Evolutionary conservation across 257 asterid species (phyloP).

Genomic region (Ajuga chamaepitys): DNA sequence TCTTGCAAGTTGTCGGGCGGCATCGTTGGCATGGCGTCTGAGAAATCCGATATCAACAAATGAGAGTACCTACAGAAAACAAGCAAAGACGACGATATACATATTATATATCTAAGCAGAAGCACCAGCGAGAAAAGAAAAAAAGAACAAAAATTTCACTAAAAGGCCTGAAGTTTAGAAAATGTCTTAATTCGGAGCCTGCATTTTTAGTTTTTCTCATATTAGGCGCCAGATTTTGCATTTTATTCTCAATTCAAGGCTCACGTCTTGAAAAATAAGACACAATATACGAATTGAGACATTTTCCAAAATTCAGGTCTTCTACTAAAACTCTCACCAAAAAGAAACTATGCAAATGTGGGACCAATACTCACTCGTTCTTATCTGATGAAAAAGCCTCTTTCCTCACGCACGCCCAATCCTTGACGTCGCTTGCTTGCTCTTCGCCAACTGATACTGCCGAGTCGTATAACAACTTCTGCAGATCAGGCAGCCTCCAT

Average conservation of each 20-base stretch:
- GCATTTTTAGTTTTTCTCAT: too few species aligned
- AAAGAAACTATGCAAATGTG: background rate
- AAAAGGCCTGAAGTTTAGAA: too few species aligned
- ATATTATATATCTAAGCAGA: background rate
- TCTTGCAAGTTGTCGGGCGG: conserved; percentile 93
- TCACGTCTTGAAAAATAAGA: too few species aligned
- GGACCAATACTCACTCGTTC: conserved; percentile 57
- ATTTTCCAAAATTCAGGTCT: too few species aligned
- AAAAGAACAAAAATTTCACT: background rate
- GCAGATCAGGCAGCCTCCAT: conserved; percentile 96
- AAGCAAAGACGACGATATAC: background rate
- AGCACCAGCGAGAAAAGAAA: background rate
- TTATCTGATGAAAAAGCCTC: conserved; percentile 77
- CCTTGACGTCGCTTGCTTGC: conserved; percentile 42
- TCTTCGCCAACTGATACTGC: conserved; percentile 54
- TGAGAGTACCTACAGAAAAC: conserved; percentile 60
- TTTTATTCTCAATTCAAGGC: too few species aligned
- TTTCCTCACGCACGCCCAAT: conserved; percentile 80
- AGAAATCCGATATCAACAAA: conserved; percentile 70
- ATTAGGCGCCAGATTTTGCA: too few species aligned
- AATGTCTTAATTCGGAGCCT: too few species aligned
- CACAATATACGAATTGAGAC: too few species aligned
- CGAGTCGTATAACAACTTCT: conserved; percentile 61
- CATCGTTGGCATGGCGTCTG: conserved; percentile 76
- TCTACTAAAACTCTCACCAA: too few species aligned